phyloP scores from a whole-genome alignment of 1,139 yeast genomes.

The Hansenula sp. region DNA sequence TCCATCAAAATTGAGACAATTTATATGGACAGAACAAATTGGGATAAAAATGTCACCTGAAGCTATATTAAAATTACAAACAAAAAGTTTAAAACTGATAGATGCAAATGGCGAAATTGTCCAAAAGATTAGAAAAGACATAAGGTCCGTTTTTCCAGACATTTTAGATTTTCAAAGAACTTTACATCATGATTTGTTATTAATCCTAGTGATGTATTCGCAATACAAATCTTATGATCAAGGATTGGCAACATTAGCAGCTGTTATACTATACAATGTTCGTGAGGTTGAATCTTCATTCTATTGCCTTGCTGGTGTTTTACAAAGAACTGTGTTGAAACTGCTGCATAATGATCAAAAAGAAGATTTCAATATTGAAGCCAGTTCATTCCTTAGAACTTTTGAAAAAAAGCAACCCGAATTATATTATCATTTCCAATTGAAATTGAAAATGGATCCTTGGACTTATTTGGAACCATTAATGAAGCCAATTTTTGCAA shows the following conservation, averaged over 20 bases:
- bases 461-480: constrained; percentile 32
- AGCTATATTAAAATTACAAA: constrained; percentile 18
- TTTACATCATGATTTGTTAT: constrained; percentile 29
- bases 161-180: constrained; percentile 39
- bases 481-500: constrained; percentile 32
- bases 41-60: constrained; percentile 31
- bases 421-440: constrained; percentile 46
- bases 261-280: constrained; percentile 37
- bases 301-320: constrained; percentile 40
- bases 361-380: constrained; percentile 24
- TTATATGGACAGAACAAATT: constrained; percentile 49
- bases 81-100: constrained; percentile 2
- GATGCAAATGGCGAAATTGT: constrained; percentile 9
- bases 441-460: constrained; percentile 33
- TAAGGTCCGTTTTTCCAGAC: constrained; percentile 39
- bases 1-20: constrained; percentile 43
- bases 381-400: constrained; percentile 42
- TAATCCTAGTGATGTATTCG: constrained; percentile 29
- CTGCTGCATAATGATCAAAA: constrained; percentile 23
- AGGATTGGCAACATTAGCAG: constrained; percentile 34
- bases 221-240: constrained; percentile 24
- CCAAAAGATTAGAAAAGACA: constrained; percentile 26
- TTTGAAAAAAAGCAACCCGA: constrained; percentile 41
- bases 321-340: constrained; percentile 32
- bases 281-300: constrained; percentile 38